Evolutionary conservation across 805 yeast species (phyloP).

Genomic region (Candida chauliodis): DNA sequence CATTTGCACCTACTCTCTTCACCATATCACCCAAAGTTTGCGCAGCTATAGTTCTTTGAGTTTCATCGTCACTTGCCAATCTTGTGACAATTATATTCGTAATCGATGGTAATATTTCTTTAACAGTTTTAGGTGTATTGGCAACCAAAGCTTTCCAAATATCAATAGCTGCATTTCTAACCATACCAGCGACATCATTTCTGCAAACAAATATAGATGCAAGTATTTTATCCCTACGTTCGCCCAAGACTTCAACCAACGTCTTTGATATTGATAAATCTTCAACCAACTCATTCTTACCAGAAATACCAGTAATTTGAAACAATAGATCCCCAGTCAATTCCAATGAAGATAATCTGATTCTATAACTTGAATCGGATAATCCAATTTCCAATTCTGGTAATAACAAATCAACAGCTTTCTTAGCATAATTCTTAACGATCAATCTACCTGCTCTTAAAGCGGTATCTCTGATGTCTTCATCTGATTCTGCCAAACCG

Average conservation of each 20-base stretch:
- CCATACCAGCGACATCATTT: constrained; percentile 83
- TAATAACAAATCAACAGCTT: constrained; percentile 86
- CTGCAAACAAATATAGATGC: constrained; percentile 91
- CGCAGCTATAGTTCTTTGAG: constrained; percentile 84
- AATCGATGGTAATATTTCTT: constrained; percentile 83
- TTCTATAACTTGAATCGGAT: constrained; percentile 76
- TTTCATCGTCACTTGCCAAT: constrained; percentile 77
- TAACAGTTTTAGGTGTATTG: constrained; percentile 91
- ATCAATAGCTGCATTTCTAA: constrained; percentile 84
- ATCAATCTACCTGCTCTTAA: constrained; percentile 89
- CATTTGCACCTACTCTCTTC: constrained; percentile 87
- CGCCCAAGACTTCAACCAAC: constrained; percentile 80
- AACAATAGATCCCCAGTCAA: constrained; percentile 91
- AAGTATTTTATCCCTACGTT: constrained; percentile 81
- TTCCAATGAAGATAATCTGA: constrained; percentile 90
- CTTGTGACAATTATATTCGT: constrained; percentile 76
- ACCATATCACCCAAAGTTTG: constrained; percentile 92
- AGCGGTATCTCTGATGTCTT: constrained; percentile 82
- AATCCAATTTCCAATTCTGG: constrained; percentile 94
- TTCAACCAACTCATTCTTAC: constrained; percentile 65
- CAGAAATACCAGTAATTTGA: constrained; percentile 89
- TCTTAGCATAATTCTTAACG: constrained; percentile 85
- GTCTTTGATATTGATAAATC: constrained; percentile 59
- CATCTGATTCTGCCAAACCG: constrained; percentile 88
- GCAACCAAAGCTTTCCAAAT: constrained; percentile 97